Evolutionary conservation across 1,139 yeast species (phyloP).

Genomic region (Pneumocystis jirovecii): DNA sequence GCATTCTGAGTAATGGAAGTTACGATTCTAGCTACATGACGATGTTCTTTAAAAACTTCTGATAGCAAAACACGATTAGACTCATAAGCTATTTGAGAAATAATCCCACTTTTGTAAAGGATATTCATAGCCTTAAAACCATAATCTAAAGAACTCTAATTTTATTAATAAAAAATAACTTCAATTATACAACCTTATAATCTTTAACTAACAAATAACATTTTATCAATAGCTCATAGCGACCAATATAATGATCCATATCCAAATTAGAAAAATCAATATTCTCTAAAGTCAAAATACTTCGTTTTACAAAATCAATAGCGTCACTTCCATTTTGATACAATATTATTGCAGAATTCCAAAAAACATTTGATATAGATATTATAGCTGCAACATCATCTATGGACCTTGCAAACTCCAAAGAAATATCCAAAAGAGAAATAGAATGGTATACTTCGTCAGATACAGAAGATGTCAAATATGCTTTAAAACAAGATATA

Average conservation of each 20-base stretch:
- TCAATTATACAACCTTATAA: neutral
- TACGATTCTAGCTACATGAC: neutral
- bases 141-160: neutral
- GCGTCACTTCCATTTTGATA: neutral
- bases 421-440: neutral
- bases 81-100: neutral
- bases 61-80: neutral
- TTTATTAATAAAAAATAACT: neutral
- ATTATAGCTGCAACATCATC: neutral
- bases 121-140: neutral
- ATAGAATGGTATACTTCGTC: neutral
- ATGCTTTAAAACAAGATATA: neutral
- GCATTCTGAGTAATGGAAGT: neutral
- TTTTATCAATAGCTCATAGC: neutral
- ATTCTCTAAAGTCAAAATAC: neutral
- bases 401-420: neutral
- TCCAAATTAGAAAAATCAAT: neutral
- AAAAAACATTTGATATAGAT: conserved; percentile 1
- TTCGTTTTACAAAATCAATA: neutral
- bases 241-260: neutral
- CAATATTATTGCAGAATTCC: neutral
- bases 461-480: neutral
- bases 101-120: neutral
- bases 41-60: neutral
- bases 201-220: neutral